Base-by-base conservation (phyloP, 352 stramenopile genomes). In the Phytophthora sp. region DNA sequence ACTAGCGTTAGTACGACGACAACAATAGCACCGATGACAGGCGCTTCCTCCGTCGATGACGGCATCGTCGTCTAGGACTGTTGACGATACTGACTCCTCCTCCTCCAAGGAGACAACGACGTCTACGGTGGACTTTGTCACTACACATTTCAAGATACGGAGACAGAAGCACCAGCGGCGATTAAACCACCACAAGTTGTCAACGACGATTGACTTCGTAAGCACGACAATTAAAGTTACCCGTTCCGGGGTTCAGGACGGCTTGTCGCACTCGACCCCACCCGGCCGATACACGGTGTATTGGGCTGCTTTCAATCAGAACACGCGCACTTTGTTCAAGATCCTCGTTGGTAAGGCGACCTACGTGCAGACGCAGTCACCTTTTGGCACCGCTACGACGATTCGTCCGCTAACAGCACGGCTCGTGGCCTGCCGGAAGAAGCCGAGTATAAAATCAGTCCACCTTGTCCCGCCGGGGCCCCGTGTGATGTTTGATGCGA, bases 401-500 rank as follows among this genome's bases (percentile, higher is more conserved):
- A n/a, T n/a, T n/a, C 66, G 11, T 56, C 69, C 12, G 51, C 60
- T 0, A 67, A 69, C 4, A 61, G 66, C 24, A 70, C 49, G 1
- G 63, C 70, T 11, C 72, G 65, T 24, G 55, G 55, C 12, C 63
- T 76, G 16, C 68, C 72, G 2, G 69, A 61, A 38, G 70, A 77
- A 16, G 71, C 82, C 21, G 70, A 84, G 30, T n/a, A n/a, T 82
- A 71, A 73, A 66, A 74, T 15, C 66, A 80, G 47, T 60, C 79
- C 46, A 80, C 74, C 15, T 36, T 62, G 0, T 82, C 68, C 0
- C 72, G 83, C n/a, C 62, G 23, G 79, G 20, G 79, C 77, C 18
- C 79, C 77, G 7, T 84, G 79, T 24, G 79, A 88, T 26, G 54
- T 86, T 38, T 86, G 77, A 74, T 88, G 77, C 50, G 79, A 86